phyloP scores from a whole-genome alignment of 345 rosid genomes.

The Gossypium ekmanianum region DNA sequence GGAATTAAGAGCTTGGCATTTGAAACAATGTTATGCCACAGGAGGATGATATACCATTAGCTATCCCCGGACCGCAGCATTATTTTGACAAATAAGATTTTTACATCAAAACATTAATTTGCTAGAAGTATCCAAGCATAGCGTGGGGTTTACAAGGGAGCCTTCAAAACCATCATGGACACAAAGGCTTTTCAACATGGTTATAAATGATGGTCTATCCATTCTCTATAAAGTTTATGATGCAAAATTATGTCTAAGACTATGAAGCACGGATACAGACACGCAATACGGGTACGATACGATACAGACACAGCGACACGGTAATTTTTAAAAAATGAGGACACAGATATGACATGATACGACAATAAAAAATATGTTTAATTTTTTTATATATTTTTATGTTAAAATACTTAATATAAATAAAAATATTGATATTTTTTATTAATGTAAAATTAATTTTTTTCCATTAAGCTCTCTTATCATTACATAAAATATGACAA shows the following conservation, averaged over 20 bases:
- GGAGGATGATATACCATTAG: background rate
- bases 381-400: no score
- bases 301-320: no score
- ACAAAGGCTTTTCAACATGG: background rate
- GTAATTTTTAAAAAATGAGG: no score
- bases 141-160: background rate
- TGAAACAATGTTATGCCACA: background rate
- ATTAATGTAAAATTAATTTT: no score
- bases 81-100: background rate
- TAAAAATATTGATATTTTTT: no score
- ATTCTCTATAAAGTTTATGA: background rate
- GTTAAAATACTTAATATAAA: no score
- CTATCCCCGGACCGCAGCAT: background rate
- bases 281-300: no score
- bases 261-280: no score
- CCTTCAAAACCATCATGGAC: conserved; percentile 4
- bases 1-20: background rate
- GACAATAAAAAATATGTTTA: no score
- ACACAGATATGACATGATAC: no score
- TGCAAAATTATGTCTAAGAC: background rate
- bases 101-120: background rate
- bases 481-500: no score
- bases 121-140: background rate
- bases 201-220: background rate
- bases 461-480: no score